Conservation (phyloP, 495 filamentous ascomycete species). For the Neurospora sp. region DNA sequence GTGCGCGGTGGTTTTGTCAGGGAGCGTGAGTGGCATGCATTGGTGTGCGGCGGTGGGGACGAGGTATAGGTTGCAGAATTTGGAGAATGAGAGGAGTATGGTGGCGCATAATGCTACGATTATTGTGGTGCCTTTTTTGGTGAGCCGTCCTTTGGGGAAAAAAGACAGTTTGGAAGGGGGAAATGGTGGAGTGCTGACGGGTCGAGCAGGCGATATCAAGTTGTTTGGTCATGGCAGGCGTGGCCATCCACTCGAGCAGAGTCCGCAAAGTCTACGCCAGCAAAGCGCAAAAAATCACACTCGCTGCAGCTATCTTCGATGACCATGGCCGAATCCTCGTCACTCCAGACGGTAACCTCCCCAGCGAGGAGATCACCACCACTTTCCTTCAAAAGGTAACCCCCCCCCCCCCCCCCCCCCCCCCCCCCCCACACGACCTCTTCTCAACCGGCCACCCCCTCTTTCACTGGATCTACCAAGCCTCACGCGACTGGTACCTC, state of each 20-base stretch:
- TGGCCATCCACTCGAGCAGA: slow-evolving; percentile 46
- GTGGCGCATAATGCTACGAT: slow-evolving; percentile 48
- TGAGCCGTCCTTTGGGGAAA: too few species aligned
- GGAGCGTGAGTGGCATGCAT: slow-evolving; percentile 78
- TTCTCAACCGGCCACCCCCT: slow-evolving; percentile 69
- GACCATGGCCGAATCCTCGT: slow-evolving; percentile 66
- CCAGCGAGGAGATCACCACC: slow-evolving; percentile 68
- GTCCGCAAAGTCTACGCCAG: slow-evolving; percentile 44
- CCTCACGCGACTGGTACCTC: slow-evolving; percentile 63
- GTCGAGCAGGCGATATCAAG: slow-evolving; percentile 46
- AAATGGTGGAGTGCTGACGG: too few species aligned
- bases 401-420: too few species aligned
- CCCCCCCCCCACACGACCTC: too few species aligned
- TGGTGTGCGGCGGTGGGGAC: slow-evolving; percentile 75
- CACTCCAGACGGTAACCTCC: slow-evolving; percentile 69
- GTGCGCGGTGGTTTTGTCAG: slow-evolving; percentile 57
- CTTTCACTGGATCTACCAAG: slow-evolving; percentile 81
- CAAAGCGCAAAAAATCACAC: slow-evolving; percentile 66
- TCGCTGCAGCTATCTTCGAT: slow-evolving; percentile 72
- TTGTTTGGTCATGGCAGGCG: slow-evolving; percentile 42
- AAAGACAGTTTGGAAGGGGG: too few species aligned
- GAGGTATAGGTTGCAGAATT: slow-evolving; percentile 40
- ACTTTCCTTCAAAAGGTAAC: slow-evolving; percentile 53
- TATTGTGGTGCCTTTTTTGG: slow-evolving; percentile 55
- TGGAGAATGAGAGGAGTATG: slow-evolving; percentile 19